Evolutionary conservation across 73 alveolate species (phyloP).

Genomic region (Tetrahymena thermophila): DNA sequence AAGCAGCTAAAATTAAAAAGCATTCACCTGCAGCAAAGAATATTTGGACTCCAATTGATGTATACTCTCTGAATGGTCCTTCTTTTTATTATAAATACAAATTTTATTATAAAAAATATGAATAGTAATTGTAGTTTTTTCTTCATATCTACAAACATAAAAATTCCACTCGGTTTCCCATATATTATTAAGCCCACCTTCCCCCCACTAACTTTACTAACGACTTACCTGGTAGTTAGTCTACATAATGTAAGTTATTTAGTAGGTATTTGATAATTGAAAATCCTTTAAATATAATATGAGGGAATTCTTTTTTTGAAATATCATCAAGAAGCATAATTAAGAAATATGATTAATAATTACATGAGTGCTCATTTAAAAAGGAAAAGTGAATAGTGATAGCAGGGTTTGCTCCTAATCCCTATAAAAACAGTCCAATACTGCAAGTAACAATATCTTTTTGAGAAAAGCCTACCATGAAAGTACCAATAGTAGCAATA

Average conservation of each 20-base stretch:
- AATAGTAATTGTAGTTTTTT: too few relatives aligned
- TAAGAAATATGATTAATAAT: neutral
- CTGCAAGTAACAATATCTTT: constrained; percentile 9
- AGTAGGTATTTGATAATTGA: too few relatives aligned
- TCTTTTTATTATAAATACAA: neutral
- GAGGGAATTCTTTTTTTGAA: neutral
- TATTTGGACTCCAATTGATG: constrained; percentile 25
- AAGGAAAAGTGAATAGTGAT: constrained; percentile 38
- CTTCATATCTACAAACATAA: too few relatives aligned
- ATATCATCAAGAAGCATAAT: neutral
- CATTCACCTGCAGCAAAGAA: constrained; percentile 38
- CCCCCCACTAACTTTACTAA: too few relatives aligned
- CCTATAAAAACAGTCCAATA: constrained; percentile 18
- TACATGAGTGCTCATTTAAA: constrained; percentile 42
- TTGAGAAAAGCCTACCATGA: neutral
- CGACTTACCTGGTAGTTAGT: too few relatives aligned
- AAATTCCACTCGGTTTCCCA: too few relatives aligned
- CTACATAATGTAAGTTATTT: too few relatives aligned
- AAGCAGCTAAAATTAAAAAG: constrained; percentile 4
- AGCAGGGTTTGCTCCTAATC: constrained; percentile 40
- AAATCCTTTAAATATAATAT: neutral
- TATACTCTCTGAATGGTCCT: constrained; percentile 35
- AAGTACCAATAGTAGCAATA: constrained; percentile 12
- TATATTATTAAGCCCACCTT: too few relatives aligned
- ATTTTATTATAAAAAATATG: too few relatives aligned